phyloP scores from a whole-genome alignment of 2,329 filamentous ascomycete genomes.

The Rutstroemia sp. region DNA sequence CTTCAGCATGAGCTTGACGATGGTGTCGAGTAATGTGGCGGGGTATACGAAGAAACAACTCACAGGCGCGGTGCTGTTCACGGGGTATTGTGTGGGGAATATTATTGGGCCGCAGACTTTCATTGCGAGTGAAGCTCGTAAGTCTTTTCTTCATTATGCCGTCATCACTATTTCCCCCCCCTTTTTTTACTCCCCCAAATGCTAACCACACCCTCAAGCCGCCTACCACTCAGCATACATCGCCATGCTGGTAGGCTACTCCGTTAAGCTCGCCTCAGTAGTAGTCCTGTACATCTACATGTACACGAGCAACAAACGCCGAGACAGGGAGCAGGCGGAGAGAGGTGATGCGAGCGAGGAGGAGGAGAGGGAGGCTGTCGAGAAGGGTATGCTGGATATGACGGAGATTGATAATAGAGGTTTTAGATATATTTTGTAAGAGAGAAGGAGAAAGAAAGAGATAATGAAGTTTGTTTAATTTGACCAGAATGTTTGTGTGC shows the following conservation, averaged over 20 bases:
- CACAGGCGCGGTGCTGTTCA: constrained; percentile 43
- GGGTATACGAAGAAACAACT: constrained; percentile 50
- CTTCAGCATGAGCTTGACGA: constrained; percentile 46
- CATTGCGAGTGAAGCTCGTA: constrained; percentile 22
- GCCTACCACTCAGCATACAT: constrained; percentile 27
- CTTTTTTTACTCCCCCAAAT: background rate
- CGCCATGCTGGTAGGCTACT: constrained; percentile 47
- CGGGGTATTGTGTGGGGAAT: constrained; percentile 47
- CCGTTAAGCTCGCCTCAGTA: constrained; percentile 43
- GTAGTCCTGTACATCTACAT: constrained; percentile 47
- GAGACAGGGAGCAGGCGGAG: constrained; percentile 32
- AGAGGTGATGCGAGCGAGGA: constrained; percentile 26
- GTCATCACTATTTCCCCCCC: no score
- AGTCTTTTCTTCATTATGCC: no score
- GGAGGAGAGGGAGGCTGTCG: constrained; percentile 42
- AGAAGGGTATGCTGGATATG: constrained; percentile 47
- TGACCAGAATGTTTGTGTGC: no score
- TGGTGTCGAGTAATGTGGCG: constrained; percentile 45
- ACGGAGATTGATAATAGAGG: constrained; percentile 49
- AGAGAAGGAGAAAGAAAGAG: no score
- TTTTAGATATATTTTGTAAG: constrained; percentile 42
- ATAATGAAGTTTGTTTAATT: no score
- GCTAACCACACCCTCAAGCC: constrained; percentile 21
- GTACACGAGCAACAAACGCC: constrained; percentile 44
- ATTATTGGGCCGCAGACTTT: constrained; percentile 39